Evolutionary conservation across 2,329 filamentous ascomycete species (phyloP).

Genomic region (Eurotiales sp.): DNA sequence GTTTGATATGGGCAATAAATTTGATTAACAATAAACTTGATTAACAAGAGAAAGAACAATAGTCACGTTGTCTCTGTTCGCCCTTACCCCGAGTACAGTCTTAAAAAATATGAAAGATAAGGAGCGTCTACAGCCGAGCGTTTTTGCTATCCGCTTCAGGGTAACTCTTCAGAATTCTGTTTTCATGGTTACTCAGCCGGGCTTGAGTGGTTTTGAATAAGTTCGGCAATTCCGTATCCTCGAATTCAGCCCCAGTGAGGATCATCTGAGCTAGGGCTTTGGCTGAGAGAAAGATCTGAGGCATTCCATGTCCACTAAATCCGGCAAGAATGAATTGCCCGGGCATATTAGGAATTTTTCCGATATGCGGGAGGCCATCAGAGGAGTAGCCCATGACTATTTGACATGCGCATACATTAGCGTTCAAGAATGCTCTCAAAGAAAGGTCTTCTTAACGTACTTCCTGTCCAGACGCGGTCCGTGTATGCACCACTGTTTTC

Average conservation of each 20-base stretch:
- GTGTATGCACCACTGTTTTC: constrained; percentile 30
- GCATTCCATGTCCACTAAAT: constrained; percentile 68
- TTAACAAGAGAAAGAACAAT: too few species aligned
- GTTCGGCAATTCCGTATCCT: constrained; percentile 28
- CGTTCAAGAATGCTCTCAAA: neutral
- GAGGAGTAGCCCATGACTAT: constrained; percentile 52
- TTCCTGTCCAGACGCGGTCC: constrained; percentile 35
- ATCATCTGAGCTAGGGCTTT: constrained; percentile 58
- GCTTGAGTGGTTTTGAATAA: constrained; percentile 31
- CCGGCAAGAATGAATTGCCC: constrained; percentile 57
- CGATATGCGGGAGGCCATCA: constrained; percentile 53
- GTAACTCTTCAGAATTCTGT: constrained; percentile 20
- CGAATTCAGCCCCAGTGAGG: constrained; percentile 24
- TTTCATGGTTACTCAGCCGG: constrained; percentile 17
- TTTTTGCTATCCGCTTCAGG: too few species aligned
- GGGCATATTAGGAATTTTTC: constrained; percentile 41
- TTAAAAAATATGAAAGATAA: too few species aligned
- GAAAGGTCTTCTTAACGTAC: constrained; percentile 22
- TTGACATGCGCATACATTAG: constrained; percentile 11
- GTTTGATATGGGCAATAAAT: too few species aligned
- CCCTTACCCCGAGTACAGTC: too few species aligned
- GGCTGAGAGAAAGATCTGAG: constrained; percentile 58
- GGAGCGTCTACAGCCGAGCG: too few species aligned
- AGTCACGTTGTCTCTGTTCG: too few species aligned
- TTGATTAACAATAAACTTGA: too few species aligned